phyloP scores from a whole-genome alignment of 2,329 filamentous ascomycete species.

The Orbilia blumenaviensis region DNA sequence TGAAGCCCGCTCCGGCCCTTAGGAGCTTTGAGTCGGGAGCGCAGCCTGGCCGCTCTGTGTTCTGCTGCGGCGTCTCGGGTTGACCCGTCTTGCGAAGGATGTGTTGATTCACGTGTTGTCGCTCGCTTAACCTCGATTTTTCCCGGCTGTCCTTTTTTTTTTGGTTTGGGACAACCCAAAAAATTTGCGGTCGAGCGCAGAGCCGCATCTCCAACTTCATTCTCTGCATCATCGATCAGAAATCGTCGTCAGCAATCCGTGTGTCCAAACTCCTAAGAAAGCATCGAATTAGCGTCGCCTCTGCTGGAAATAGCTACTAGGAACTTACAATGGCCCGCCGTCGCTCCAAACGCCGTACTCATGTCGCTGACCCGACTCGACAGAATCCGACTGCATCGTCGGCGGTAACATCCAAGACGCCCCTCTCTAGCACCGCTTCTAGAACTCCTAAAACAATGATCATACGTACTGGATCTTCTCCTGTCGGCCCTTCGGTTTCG shows the following conservation, averaged over 20 bases:
- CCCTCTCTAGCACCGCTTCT: conserved; percentile 69
- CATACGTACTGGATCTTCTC: conserved; percentile 91
- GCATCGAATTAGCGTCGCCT: conserved; percentile 19
- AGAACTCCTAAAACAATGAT: conserved; percentile 95
- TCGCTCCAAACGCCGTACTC: conserved; percentile 88
- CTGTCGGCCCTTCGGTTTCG: conserved; percentile 89
- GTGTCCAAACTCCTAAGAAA: neutral
- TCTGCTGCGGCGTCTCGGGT: neutral
- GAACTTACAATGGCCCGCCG: conserved; percentile 74
- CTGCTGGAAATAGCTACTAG: neutral
- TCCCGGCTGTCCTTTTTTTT: neutral
- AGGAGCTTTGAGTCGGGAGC: neutral
- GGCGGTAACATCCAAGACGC: conserved; percentile 65
- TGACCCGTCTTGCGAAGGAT: conserved; percentile 1
- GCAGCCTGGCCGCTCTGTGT: neutral
- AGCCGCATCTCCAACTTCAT: conserved; percentile 27
- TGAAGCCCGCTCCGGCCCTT: conserved; percentile 5
- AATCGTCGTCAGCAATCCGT: neutral
- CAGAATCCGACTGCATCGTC: conserved; percentile 62
- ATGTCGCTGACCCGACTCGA: conserved; percentile 71
- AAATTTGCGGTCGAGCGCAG: conserved; percentile 19
- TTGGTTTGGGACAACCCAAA: neutral
- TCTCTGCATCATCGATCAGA: neutral
- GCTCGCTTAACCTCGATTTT: conserved; percentile 11
- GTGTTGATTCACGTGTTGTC: conserved; percentile 14